Percentiles rank a stretch among this genome's conserved stretches.
These are phyloP conservation scores for Malus fusca DNA, from an alignment of 306 rosid species.

Conservation along the genomic window DNA sequence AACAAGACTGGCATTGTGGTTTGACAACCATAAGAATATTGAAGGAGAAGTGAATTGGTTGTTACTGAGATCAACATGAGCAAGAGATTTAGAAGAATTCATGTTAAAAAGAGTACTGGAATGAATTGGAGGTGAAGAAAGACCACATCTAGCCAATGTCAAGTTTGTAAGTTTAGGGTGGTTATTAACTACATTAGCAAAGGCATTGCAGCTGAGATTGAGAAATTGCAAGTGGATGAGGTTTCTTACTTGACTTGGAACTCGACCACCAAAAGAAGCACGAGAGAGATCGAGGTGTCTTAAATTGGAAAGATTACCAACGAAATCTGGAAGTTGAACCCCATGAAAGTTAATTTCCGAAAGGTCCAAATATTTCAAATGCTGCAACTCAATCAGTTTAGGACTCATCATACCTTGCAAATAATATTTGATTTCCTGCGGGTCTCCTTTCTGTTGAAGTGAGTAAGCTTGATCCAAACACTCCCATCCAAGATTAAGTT, in stretches of 20 bases:
- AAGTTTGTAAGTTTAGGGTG: no score
- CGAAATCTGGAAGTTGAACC: background rate
- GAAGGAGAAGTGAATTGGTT: background rate
- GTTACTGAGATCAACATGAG: rapidly evolving
- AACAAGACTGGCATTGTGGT: background rate
- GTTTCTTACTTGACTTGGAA: background rate
- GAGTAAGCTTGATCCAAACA: no score
- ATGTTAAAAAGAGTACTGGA: no score
- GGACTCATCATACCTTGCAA: background rate
- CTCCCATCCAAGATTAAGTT: no score
- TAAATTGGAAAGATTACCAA: background rate
- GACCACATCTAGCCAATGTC: rapidly evolving
- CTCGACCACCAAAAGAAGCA: background rate
- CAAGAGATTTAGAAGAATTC: no score
- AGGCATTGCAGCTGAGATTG: no score
- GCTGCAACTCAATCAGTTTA: background rate
- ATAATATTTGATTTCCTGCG: background rate
- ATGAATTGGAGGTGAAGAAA: no score
- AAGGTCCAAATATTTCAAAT: conserved; percentile 1
- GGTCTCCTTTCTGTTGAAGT: no score
- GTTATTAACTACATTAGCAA: no score
- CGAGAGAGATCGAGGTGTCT: background rate
- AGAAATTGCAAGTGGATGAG: background rate
- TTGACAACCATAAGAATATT: background rate
- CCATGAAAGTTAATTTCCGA: background rate